A percentile compares a stretch with the other conserved stretches of the same genome.
These are phyloP conservation scores for Cyberlindnera euphorbiiphila DNA, from an alignment of 805 yeast species.

Conservation along the genomic window DNA sequence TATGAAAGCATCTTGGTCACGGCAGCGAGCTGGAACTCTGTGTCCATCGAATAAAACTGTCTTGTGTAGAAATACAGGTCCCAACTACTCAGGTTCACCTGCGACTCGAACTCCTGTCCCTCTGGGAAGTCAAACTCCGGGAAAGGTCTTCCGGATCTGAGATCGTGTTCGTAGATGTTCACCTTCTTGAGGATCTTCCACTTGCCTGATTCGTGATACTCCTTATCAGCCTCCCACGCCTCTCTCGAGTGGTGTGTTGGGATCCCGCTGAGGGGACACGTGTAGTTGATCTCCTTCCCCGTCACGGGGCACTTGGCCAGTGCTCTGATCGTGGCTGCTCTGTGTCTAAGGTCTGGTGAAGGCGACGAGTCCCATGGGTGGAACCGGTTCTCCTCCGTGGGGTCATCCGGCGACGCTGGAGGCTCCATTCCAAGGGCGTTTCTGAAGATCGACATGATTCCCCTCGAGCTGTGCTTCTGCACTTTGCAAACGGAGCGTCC, in stretches of 20 bases:
- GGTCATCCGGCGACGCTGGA: constrained; percentile 60
- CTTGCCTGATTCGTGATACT: constrained; percentile 62
- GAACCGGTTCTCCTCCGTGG: constrained; percentile 69
- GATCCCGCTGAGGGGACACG: constrained; percentile 92
- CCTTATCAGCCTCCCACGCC: constrained; percentile 81
- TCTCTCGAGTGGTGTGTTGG: constrained; percentile 92
- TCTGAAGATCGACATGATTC: constrained; percentile 36
- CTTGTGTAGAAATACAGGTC: constrained; percentile 91
- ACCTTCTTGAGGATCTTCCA: constrained; percentile 80
- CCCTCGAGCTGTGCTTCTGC: constrained; percentile 9
- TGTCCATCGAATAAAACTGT: constrained; percentile 92
- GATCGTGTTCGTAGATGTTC: constrained; percentile 90
- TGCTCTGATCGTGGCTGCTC: constrained; percentile 88
- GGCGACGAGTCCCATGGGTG: constrained; percentile 94
- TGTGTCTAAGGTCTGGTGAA: constrained; percentile 75
- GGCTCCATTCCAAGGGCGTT: constrained; percentile 57
- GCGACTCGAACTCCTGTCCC: constrained; percentile 67
- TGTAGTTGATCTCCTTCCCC: constrained; percentile 68
- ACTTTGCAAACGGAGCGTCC: not conserved
- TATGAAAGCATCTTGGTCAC: constrained; percentile 91
- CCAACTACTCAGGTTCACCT: constrained; percentile 81
- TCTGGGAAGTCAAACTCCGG: constrained; percentile 95
- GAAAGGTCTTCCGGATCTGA: constrained; percentile 88
- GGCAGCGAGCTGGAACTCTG: constrained; percentile 93
- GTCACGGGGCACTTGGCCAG: constrained; percentile 92